Evolutionary conservation across 495 filamentous ascomycete genomes (phyloP).

Genomic region (Pyrenula massariospora): DNA sequence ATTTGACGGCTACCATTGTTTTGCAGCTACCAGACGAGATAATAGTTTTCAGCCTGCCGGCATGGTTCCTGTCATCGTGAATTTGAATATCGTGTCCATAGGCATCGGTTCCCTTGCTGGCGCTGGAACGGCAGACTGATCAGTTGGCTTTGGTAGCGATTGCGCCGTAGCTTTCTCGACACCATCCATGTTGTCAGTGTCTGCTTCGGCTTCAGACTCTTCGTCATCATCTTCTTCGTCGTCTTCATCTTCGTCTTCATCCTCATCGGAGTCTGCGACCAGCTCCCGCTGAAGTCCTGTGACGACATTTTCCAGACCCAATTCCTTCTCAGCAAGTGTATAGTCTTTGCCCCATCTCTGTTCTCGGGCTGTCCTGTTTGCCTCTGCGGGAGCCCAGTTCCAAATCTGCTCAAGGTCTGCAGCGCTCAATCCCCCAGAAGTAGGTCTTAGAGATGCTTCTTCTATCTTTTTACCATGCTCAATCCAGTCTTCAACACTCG

Average conservation of each 20-base stretch:
- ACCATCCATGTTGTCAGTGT: conserved; percentile 7
- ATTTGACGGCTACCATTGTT: background rate
- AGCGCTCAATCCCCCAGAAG: conserved; percentile 23
- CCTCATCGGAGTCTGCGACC: conserved; percentile 36
- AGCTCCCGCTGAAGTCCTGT: conserved; percentile 51
- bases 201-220: conserved; percentile 8
- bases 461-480: conserved; percentile 40
- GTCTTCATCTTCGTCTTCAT: conserved; percentile 30
- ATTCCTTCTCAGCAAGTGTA: conserved; percentile 56
- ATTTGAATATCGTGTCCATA: conserved; percentile 40
- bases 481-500: conserved; percentile 60
- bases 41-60: conserved; percentile 2
- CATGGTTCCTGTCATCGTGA: conserved; percentile 40
- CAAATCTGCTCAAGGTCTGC: conserved; percentile 29
- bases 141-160: conserved; percentile 1
- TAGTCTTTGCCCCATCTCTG: conserved; percentile 49
- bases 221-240: conserved; percentile 38
- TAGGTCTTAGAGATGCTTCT: conserved; percentile 15
- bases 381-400: conserved; percentile 38
- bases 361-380: conserved; percentile 34
- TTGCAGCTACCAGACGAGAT: background rate
- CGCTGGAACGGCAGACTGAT: conserved; percentile 1
- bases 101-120: conserved; percentile 12
- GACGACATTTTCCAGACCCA: conserved; percentile 56
- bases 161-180: background rate